These are phyloP conservation scores for Hypoxylon sp. DNA, from an alignment of 2,329 filamentous ascomycete species.

Conservation along the genomic window DNA sequence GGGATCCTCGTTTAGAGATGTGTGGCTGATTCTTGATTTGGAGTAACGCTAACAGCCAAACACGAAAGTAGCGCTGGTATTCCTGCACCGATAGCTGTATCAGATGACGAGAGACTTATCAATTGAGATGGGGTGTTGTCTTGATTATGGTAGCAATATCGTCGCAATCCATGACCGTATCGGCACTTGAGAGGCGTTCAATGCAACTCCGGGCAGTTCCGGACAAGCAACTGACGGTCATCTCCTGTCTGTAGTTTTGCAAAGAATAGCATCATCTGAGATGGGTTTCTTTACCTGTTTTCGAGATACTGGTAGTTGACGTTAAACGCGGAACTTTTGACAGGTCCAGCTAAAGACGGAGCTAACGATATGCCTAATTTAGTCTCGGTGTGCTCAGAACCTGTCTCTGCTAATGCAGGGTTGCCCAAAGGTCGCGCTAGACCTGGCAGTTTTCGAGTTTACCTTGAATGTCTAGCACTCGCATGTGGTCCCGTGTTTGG, in stretches of 20 bases:
- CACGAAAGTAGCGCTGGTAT: conserved; percentile 30
- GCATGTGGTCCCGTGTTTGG: conserved; percentile 25
- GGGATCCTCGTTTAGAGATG: conserved; percentile 27
- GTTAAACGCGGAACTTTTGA: conserved; percentile 27
- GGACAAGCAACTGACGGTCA: conserved; percentile 30
- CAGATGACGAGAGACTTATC: conserved; percentile 42
- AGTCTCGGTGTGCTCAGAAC: conserved; percentile 30
- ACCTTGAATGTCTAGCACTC: conserved; percentile 7
- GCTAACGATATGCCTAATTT: conserved; percentile 25
- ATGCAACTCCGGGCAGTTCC: conserved; percentile 31
- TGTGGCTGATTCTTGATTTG: conserved; percentile 39
- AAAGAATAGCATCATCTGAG: conserved; percentile 3
- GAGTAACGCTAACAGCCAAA: conserved; percentile 39
- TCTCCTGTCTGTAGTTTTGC: conserved; percentile 21
- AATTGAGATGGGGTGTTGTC: conserved; percentile 31
- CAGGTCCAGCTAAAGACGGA: conserved; percentile 24
- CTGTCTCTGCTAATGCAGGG: conserved; percentile 24
- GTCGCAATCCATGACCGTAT: conserved; percentile 27
- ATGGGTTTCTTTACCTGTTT: conserved; percentile 16
- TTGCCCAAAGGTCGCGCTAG: conserved; percentile 17
- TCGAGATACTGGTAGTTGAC: conserved; percentile 16
- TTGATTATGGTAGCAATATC: conserved; percentile 36
- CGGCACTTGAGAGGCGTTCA: conserved; percentile 23
- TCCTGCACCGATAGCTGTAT: conserved; percentile 28
- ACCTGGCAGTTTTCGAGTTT: conserved; percentile 9